Conservation (phyloP, 2,329 filamentous ascomycete species). For the Epichloe sp. region DNA sequence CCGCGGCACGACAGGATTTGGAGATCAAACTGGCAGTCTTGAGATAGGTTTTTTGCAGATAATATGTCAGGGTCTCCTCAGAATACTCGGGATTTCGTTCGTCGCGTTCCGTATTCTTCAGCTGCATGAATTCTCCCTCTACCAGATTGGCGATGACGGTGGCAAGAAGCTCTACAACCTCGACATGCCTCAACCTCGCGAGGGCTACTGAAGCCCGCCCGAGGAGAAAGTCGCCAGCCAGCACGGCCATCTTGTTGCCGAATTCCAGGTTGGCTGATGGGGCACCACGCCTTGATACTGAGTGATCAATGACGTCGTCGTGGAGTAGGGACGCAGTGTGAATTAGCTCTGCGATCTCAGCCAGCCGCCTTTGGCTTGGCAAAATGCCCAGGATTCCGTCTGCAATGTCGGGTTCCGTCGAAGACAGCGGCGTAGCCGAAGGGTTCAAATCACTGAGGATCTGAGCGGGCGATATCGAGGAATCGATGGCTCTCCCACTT, state of each 20-base stretch:
- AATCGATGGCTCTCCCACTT: constrained; percentile 35
- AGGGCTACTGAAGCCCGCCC: constrained; percentile 88
- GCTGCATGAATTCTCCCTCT: constrained; percentile 98
- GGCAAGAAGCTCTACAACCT: constrained; percentile 86
- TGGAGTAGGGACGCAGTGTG: constrained; percentile 94
- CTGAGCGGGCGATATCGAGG: constrained; percentile 38
- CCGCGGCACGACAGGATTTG: constrained; percentile 85
- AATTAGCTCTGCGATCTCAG: constrained; percentile 94
- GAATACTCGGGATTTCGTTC: constrained; percentile 76
- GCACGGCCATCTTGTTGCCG: constrained; percentile 97
- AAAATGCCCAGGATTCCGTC: constrained; percentile 54
- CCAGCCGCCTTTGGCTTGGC: constrained; percentile 81
- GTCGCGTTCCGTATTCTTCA: constrained; percentile 88
- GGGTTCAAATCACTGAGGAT: constrained; percentile 76
- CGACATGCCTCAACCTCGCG: constrained; percentile 77
- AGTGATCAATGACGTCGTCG: constrained; percentile 96
- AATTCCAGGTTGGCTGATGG: constrained; percentile 90
- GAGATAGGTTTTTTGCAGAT: constrained; percentile 95
- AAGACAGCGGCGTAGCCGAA: constrained; percentile 30
- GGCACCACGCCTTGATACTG: constrained; percentile 66
- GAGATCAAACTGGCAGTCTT: constrained; percentile 94
- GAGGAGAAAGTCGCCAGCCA: constrained; percentile 93
- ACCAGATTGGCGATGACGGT: constrained; percentile 97
- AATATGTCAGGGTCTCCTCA: constrained; percentile 82
- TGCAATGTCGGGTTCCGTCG: constrained; percentile 24